Evolutionary conservation across 2,329 filamentous ascomycete species (phyloP), one percentile per base, ranked within the genome.

Genomic region (Colletotrichum paranaense): DNA sequence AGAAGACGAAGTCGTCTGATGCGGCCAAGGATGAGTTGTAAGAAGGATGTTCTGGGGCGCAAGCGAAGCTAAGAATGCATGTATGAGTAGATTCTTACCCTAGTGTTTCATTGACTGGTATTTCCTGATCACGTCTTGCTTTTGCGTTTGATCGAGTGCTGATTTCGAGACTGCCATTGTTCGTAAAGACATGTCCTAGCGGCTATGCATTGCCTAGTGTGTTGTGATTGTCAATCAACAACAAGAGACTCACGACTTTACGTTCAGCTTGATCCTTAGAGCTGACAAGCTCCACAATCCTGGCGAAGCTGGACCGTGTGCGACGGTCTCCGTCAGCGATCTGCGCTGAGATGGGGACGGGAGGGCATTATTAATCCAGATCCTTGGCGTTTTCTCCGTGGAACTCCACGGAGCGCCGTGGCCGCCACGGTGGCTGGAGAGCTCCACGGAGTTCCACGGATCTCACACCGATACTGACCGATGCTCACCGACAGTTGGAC

Each of bases 1-100:
- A 52, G 14, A 28, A 53, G 42, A 26, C 64, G 16, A 46, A 26
- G 56, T 28, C 62, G 53, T 66, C 58, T 1, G 14, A 62, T 38
- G 38, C 58, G 52, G 62, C 24, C 60, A 60, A 69, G 60, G 70
- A 73, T 26, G 65, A 72, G 38, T 14, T 72, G 59, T 73, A 63
- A 60, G n/a, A 22, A 22, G 52, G 3, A 3, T 16, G 9, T 8
- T 16, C 16, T 14, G 7, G 12, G 16, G 62, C 4, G 9, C 16
- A 26, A n/a, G 46, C 4, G 12, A n/a, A 57, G 52, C 14, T 19
- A 9, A 16, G 11, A 32, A 55, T 19, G n/a, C 52, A n/a, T 35
- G 16, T 24, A 30, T 9, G 22, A 57, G 14, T 30, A 30, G 32
- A 49, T n/a, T 58, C 32, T 32, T 32, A 56, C 62, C 58, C 24